Evolutionary conservation across 2,329 filamentous ascomycete genomes (phyloP).

Genomic region (Aspergillus hiratsukae): DNA sequence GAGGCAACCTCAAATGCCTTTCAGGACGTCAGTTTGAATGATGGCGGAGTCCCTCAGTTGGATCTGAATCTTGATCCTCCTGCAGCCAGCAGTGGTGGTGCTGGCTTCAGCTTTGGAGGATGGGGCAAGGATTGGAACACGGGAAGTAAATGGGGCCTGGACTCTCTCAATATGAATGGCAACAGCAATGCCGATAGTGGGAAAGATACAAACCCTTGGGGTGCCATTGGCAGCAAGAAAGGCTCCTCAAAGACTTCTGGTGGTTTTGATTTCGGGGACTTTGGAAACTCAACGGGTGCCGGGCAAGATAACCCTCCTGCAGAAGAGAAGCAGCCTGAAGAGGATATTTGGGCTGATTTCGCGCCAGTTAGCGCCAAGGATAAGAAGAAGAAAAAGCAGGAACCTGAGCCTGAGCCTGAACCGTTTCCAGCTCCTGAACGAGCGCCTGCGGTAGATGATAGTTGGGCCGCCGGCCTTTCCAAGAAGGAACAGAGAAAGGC

Average conservation of each 20-base stretch:
- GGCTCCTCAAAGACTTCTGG: conserved; percentile 32
- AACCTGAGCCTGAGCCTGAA: conserved; percentile 9
- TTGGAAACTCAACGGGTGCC: conserved; percentile 23
- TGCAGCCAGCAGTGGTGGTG: conserved; percentile 36
- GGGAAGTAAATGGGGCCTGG: conserved; percentile 46
- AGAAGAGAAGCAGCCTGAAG: conserved; percentile 35
- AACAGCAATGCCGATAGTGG: conserved; percentile 25
- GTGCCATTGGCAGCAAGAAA: conserved; percentile 29
- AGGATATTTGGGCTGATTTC: conserved; percentile 37
- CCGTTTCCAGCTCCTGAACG: conserved; percentile 14
- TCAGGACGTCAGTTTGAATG: conserved; percentile 64
- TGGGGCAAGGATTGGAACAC: conserved; percentile 60
- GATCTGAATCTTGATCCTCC: conserved; percentile 53
- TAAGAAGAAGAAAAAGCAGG: conserved; percentile 43
- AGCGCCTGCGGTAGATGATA: conserved; percentile 25
- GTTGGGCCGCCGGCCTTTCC: conserved; percentile 25
- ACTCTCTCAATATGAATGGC: conserved; percentile 28
- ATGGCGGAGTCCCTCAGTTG: conserved; percentile 50
- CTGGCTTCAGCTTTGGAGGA: conserved; percentile 46
- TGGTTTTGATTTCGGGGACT: conserved; percentile 42
- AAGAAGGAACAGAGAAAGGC: conserved; percentile 29
- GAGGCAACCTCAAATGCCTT: conserved; percentile 51
- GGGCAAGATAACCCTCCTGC: conserved; percentile 28
- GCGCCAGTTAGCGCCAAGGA: conserved; percentile 37
- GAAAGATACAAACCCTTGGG: conserved; percentile 40